A percentile compares a stretch with the other conserved stretches of the same genome.
These are phyloP conservation scores for Populus pruinosa DNA, from an alignment of 345 rosid genomes.

Conservation along the genomic window DNA sequence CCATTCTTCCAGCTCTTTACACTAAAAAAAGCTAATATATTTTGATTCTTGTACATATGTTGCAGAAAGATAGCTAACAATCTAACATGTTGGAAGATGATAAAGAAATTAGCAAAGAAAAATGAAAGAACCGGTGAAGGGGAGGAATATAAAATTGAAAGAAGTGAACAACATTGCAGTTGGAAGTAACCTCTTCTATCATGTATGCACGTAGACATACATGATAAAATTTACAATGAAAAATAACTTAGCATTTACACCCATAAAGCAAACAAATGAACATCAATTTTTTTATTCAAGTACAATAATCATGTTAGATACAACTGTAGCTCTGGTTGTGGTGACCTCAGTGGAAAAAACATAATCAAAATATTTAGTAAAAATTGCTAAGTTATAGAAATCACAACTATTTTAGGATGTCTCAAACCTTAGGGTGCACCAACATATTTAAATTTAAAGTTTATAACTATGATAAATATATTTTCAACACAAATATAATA, in stretches of 20 bases:
- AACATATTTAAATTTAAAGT: slow-evolving; percentile 36
- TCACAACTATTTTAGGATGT: background rate
- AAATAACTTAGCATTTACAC: background rate
- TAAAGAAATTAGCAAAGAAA: background rate
- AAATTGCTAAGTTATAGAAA: background rate
- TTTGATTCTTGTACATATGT: slow-evolving; percentile 61
- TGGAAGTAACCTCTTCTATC: slow-evolving; percentile 80
- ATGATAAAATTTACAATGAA: slow-evolving; percentile 55
- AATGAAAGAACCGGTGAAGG: slow-evolving; percentile 7
- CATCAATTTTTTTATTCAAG: too few relatives aligned
- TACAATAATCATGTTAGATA: slow-evolving; percentile 77
- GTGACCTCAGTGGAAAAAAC: slow-evolving; percentile 57
- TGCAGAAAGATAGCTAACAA: background rate
- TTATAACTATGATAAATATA: too few relatives aligned
- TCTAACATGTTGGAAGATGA: too few relatives aligned
- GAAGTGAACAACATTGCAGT: slow-evolving; percentile 70
- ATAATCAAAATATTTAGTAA: slow-evolving; percentile 11
- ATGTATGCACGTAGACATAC: slow-evolving; percentile 51
- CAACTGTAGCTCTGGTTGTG: slow-evolving; percentile 85
- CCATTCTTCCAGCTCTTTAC: slow-evolving; percentile 74
- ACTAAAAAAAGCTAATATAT: slow-evolving; percentile 49
- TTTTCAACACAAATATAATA: too few relatives aligned
- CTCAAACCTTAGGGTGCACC: slow-evolving; percentile 69
- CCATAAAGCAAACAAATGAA: too few relatives aligned
- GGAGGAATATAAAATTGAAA: slow-evolving; percentile 62